Base-by-base conservation (phyloP, 2,329 filamentous ascomycete species). In the Thermochaetoides dissita region DNA sequence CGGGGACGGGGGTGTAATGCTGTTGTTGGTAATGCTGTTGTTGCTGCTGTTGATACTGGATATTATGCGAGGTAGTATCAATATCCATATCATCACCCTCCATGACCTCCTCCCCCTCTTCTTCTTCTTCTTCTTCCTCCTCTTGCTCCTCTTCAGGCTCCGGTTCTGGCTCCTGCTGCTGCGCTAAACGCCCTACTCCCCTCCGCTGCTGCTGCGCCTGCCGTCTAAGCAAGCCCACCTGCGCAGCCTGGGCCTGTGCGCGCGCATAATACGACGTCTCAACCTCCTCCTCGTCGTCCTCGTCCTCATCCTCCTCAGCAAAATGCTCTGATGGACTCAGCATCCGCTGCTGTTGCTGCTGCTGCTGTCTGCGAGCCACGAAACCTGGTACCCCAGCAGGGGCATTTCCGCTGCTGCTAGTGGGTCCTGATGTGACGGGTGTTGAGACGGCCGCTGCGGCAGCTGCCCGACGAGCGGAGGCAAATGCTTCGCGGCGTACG, bases 251-350 rank as follows among this genome's bases (percentile, higher is more conserved):
- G 1, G 43, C 39, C 17, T 47, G 46, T 2, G 46, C 43, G 3
- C 46, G 35, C 9, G 42, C 46, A 12, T 47, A 47, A 10, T 43
- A 45, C 1, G 46, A 47, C 5, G 46, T 47, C 9, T 47, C 46
- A 3, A 34, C 40, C 43, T 47, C 46, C 0, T 39, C 39, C 3
- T 43, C 42, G 8, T 45, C 42, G 6, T 36, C 36, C 6, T 41
- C 42, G 7, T 46, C 42, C 1, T 42, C 43, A 8, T 42, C 44
- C 2, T 38, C 37, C 7, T 24, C 17, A 24, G 17, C 17, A 24
- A 36, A 31, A 38, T 47, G 42, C 30, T 47, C 37, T 37, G 40
- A 6, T 37, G 40, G 38, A 7, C 10, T 32, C 2, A 36, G 32
- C 36, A 41, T 38, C 11, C 38, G 17, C 17, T 24, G 17, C 17